Evolutionary conservation across 2,329 filamentous ascomycete species (phyloP), one percentile per base, ranked within the genome.

Genomic region (Colletotrichum melonis): DNA sequence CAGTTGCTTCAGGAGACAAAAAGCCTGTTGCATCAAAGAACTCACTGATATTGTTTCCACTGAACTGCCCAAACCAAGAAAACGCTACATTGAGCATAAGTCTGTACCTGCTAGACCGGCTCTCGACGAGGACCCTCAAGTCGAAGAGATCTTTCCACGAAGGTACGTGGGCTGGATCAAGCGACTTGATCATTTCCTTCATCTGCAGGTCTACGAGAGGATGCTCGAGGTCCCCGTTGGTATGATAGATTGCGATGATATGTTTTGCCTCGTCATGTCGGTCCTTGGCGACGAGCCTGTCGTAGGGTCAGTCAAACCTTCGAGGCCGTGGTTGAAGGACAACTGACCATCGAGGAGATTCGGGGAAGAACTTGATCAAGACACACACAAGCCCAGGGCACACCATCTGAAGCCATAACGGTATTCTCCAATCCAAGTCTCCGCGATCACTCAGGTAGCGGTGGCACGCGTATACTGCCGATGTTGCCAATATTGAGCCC

Each of bases 191-290:
- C 66, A 76, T 76, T 54, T 76, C 73, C 30, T 58, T 73, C 56
- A 73, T 73, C 38, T 73, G 67, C 4, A 71, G 54, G 8, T 56
- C 60, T 22, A 73, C 71, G n/a, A 73, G 71, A 11, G 71, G 71
- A 24, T 71, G 81, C 32, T 81, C 76, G 24, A 71, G 74, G 68
- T 87, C 82, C 22, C 83, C 85, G 57, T 85, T 84, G 30, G 84
- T 86, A 72, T 90, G 89, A 72, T 85, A 85, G 67, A 87, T 83
- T 38, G 83, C 81, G 5, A 91, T 83, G 1, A 89, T 85, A 1
- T 79, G 74, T 5, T 84, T 79, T 6, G 89, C 89, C 72, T 90
- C 86, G 1, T 88, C 85, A 67, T 84, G 82, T 19, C 86, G 82
- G 59, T 86, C 87, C 63, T 88, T 85, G 38, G 79, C 79, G 28